Percentiles rank a stretch among this genome's conserved stretches.
phyloP scores from a whole-genome alignment of 2,329 filamentous ascomycete species.

The Aspergillus quadrilineatus region DNA sequence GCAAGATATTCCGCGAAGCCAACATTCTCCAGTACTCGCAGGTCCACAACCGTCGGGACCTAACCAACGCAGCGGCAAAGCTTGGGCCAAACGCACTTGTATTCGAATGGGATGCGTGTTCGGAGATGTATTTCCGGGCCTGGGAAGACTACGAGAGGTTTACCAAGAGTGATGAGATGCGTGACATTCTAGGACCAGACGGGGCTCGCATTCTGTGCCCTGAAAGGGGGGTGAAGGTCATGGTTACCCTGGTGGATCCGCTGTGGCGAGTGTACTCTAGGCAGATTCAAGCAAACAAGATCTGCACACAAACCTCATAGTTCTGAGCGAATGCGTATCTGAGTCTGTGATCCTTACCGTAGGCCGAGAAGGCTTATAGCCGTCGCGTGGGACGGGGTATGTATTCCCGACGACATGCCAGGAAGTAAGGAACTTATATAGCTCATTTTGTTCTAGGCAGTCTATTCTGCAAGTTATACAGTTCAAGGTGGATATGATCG shows the following conservation, averaged over 20 bases:
- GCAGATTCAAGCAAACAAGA: too few relatives aligned
- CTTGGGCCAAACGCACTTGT: neutral
- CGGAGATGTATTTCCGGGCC: slow-evolving; percentile 1
- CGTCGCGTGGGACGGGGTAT: neutral
- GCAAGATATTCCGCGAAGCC: neutral
- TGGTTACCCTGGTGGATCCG: neutral
- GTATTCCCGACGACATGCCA: neutral
- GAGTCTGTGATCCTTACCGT: too few relatives aligned
- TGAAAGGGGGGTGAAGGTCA: neutral
- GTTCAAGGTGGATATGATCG: neutral
- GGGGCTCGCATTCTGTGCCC: neutral
- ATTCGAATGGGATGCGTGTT: neutral
- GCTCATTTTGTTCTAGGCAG: neutral
- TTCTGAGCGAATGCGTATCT: neutral
- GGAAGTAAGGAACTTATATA: neutral
- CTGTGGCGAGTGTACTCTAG: neutral
- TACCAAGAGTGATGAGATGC: neutral
- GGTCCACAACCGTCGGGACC: neutral
- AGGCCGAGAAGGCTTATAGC: too few relatives aligned
- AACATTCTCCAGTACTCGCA: neutral
- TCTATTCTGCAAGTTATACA: neutral
- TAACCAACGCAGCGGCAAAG: neutral
- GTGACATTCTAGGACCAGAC: neutral
- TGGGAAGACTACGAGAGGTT: slow-evolving; percentile 1
- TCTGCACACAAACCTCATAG: neutral